These are phyloP conservation scores for Pseudogymnoascus sp. DNA, from an alignment of 2,329 filamentous ascomycete genomes.

Conservation along the genomic window DNA sequence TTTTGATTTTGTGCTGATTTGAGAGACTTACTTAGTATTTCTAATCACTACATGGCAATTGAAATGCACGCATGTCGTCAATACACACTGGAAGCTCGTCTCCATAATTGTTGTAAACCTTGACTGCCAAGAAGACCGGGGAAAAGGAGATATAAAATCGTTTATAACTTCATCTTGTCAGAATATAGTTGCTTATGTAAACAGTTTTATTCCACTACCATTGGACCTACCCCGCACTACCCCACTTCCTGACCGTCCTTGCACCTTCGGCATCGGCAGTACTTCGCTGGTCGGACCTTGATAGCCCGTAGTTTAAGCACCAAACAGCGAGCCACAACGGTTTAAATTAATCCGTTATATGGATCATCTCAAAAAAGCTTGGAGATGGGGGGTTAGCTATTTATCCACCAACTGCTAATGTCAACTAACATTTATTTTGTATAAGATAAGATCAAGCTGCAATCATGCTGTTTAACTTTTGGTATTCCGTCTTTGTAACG, in stretches of 20 bases:
- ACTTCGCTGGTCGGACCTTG: background rate
- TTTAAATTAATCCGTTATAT: constrained; percentile 6
- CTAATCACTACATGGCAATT: background rate
- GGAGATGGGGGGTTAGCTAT: background rate
- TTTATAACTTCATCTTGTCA: background rate
- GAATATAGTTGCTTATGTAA: background rate
- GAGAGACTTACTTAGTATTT: background rate
- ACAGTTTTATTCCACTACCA: background rate
- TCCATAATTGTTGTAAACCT: background rate
- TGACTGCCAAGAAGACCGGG: background rate
- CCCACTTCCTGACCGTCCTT: background rate
- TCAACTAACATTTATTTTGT: background rate
- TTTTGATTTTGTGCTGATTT: background rate
- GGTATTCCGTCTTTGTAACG: background rate
- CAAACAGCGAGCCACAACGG: background rate
- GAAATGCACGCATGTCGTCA: background rate
- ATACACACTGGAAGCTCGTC: background rate
- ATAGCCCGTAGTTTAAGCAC: background rate
- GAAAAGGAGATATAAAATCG: background rate
- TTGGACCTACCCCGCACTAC: constrained; percentile 1
- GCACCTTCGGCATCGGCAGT: background rate
- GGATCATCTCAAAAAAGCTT: background rate
- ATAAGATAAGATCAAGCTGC: background rate
- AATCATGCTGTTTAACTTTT: constrained; percentile 1
- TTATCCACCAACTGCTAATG: constrained; percentile 5